These are phyloP conservation scores for Yarrowia sp. DNA, from an alignment of 805 yeast species.

Conservation along the genomic window DNA sequence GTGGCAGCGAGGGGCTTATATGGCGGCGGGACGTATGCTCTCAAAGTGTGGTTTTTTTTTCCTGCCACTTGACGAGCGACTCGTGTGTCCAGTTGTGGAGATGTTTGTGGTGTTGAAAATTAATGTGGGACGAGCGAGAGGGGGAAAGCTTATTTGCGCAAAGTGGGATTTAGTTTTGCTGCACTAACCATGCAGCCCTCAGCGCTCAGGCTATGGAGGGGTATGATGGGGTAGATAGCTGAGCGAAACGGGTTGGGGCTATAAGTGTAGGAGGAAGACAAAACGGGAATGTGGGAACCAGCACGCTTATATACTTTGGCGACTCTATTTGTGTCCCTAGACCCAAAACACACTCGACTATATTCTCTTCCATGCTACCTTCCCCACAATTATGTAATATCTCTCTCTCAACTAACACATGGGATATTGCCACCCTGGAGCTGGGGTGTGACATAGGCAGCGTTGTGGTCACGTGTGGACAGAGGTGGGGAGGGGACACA, in stretches of 20 bases:
- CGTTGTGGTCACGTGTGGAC: too few species aligned
- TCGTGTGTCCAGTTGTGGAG: conserved; percentile 16
- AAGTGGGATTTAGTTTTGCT: conserved; percentile 20
- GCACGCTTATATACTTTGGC: neutral
- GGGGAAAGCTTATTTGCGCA: conserved; percentile 23
- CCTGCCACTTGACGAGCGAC: neutral
- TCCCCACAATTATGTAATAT: neutral
- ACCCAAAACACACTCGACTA: neutral
- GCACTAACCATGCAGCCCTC: conserved; percentile 5
- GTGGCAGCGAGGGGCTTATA: too few species aligned
- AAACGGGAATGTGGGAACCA: neutral
- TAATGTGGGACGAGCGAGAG: conserved; percentile 25
- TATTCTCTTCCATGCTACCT: neutral
- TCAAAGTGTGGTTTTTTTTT: too few species aligned
- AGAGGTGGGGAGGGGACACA: too few species aligned
- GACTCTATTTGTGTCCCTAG: neutral
- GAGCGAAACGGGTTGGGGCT: too few species aligned
- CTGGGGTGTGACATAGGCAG: too few species aligned
- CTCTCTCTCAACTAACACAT: neutral
- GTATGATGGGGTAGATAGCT: neutral
- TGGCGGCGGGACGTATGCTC: too few species aligned
- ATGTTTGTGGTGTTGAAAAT: conserved; percentile 11
- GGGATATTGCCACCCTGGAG: too few species aligned
- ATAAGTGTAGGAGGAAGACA: neutral
- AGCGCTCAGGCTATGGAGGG: neutral